These are phyloP conservation scores for Theobroma grandiflorum DNA, from an alignment of 441 rosid species.

Conservation along the genomic window DNA sequence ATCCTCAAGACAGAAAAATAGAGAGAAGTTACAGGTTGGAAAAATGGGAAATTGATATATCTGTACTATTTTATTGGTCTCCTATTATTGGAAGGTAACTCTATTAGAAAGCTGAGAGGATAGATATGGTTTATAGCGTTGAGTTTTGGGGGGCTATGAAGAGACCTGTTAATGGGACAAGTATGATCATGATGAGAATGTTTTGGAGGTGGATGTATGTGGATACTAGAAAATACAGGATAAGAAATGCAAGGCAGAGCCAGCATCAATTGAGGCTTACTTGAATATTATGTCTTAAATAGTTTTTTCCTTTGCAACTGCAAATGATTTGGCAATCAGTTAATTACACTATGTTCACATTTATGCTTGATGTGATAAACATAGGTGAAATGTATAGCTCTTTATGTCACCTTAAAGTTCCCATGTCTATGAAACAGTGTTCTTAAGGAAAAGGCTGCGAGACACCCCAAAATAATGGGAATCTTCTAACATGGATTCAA, in stretches of 20 bases:
- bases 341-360: background rate
- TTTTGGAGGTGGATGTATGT: background rate
- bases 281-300: background rate
- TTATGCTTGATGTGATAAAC: background rate
- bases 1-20: background rate
- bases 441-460: background rate
- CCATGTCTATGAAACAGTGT: background rate
- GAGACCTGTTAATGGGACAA: background rate
- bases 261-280: background rate
- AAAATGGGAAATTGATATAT: background rate
- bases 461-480: background rate
- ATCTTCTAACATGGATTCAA: background rate
- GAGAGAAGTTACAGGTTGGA: background rate
- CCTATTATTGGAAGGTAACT: background rate
- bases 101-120: background rate
- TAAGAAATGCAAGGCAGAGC: background rate
- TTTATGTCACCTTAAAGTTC: background rate
- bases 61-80: background rate
- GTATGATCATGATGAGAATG: background rate
- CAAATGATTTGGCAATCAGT: background rate
- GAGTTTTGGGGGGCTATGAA: background rate
- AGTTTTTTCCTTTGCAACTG: background rate
- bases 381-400: background rate
- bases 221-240: background rate
- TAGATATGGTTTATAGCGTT: background rate